Conservation (phyloP, 139 green algal genomes). For the Chlamydomonas eustigma region DNA sequence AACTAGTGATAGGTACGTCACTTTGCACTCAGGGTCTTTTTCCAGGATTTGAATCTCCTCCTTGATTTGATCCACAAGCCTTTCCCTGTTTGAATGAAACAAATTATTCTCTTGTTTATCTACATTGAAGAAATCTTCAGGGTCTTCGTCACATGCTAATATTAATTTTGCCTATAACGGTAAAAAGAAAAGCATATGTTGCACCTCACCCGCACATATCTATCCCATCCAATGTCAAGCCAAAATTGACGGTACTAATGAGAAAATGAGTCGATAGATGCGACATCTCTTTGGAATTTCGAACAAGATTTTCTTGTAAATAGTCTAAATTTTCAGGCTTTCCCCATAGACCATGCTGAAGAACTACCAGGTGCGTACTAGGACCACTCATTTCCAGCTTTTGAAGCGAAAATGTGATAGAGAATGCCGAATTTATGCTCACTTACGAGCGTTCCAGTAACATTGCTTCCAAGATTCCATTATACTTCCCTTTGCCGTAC, state of each 20-base stretch:
- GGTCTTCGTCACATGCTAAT: no score
- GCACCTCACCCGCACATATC: slow-evolving; percentile 14
- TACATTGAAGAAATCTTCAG: no score
- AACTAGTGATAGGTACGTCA: slow-evolving; percentile 18
- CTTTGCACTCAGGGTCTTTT: not conserved
- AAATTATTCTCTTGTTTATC: no score
- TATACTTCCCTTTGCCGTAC: no score
- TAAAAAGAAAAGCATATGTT: not conserved
- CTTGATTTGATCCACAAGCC: not conserved
- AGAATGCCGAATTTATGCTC: no score
- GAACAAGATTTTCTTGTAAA: not conserved
- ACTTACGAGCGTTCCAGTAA: no score
- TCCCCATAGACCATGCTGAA: slow-evolving; percentile 28
- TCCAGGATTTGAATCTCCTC: not conserved
- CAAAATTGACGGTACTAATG: slow-evolving; percentile 1
- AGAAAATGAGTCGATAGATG: not conserved
- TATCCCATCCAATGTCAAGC: slow-evolving; percentile 28
- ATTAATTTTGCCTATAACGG: no score
- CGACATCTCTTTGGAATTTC: not conserved
- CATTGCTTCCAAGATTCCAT: no score
- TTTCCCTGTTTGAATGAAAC: not conserved
- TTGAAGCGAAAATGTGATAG: no score
- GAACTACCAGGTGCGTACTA: slow-evolving; percentile 17
- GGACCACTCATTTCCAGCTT: no score
- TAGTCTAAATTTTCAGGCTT: slow-evolving; percentile 3